Evolutionary conservation across 257 asterid genomes (phyloP).

Genomic region (Rubia yunnanensis): DNA sequence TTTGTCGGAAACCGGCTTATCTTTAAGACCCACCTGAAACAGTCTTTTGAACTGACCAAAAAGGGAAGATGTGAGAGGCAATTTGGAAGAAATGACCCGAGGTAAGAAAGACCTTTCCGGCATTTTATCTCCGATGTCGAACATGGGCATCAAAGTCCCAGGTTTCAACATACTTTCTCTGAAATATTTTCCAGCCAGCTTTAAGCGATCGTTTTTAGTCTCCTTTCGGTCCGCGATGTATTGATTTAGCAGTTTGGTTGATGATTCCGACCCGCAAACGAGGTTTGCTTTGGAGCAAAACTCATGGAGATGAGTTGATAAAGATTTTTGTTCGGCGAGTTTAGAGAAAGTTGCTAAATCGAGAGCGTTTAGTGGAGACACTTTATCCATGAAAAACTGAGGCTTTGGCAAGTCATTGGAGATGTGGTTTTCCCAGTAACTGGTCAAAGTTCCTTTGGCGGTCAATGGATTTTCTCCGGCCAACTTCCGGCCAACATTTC

Average conservation of each 20-base stretch:
- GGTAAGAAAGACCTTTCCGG: constrained; percentile 76
- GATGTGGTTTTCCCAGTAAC: constrained; percentile 28
- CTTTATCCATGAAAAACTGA: constrained; percentile 23
- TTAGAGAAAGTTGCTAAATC: constrained; percentile 16
- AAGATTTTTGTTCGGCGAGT: constrained; percentile 19
- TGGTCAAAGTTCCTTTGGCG: constrained; percentile 21
- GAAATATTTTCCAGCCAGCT: constrained; percentile 41
- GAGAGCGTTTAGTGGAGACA: constrained; percentile 19
- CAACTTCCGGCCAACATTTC: constrained; percentile 7
- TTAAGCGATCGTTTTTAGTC: background rate
- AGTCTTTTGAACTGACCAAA: constrained; percentile 29
- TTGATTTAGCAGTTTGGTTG: background rate
- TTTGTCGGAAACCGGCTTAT: background rate
- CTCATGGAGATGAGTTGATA: constrained; percentile 46
- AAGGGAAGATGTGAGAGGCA: constrained; percentile 57
- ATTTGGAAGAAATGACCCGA: constrained; percentile 39
- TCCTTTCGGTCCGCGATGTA: background rate
- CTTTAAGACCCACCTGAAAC: constrained; percentile 32
- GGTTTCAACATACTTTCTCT: constrained; percentile 51
- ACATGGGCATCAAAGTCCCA: constrained; percentile 63
- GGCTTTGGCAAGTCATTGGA: constrained; percentile 24
- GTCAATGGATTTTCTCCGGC: constrained; percentile 23
- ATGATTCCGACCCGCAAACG: constrained; percentile 44
- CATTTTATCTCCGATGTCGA: constrained; percentile 68
- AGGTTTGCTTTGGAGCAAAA: constrained; percentile 59